Evolutionary conservation across 106 monocot genomes (phyloP), one percentile per base, ranked within the genome.

Genomic region (Iris macrosiphon): DNA sequence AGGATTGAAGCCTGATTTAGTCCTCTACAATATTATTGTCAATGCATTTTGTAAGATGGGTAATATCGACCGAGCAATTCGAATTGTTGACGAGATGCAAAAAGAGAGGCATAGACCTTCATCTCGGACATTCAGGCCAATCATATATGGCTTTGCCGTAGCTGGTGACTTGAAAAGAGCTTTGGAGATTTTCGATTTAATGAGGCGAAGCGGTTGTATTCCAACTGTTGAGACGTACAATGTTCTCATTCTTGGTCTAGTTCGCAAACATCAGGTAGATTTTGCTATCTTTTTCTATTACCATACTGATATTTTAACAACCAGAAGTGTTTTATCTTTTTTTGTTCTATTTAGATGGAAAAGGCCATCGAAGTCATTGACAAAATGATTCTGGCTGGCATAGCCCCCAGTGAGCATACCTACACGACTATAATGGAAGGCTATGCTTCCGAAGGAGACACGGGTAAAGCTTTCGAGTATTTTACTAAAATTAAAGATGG

Each of bases 21-120:
- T 90, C 15, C 55, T 98, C 22, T 98, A 90, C 35, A 98, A 98
- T 63, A 88, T 78, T 61, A 72, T 94, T 23, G 74, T 94, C 61
- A 79, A 88, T 66, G 93, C 93, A 45, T 94, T 88, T 38, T 94
- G 93, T 67, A 78, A 88, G 69, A 94, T 94, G 93, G 93, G 88
- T 39, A 84, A 85, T 56, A 78, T 84, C 44, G 88, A 86, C 16
- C 74, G 90, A 33, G 90, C 96, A 17, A 37, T 90, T 20, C 67
- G 76, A 20, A 57, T 87, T 50, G 74, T 98, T 44, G 72, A 86
- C 31, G 72, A 87, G 73, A 98, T 98, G 96, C 79, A 87, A 35
- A 86, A 65, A 49, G 90, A 80, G 49, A 71, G 72, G 55, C 69
- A 78, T 49, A 77, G 71, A 13, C 76, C 90, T 62, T 90, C 90